A percentile compares a stretch with the other conserved stretches of the same genome.
Conservation (phyloP, 139 green algal species). For the Gonium pectorale region DNA sequence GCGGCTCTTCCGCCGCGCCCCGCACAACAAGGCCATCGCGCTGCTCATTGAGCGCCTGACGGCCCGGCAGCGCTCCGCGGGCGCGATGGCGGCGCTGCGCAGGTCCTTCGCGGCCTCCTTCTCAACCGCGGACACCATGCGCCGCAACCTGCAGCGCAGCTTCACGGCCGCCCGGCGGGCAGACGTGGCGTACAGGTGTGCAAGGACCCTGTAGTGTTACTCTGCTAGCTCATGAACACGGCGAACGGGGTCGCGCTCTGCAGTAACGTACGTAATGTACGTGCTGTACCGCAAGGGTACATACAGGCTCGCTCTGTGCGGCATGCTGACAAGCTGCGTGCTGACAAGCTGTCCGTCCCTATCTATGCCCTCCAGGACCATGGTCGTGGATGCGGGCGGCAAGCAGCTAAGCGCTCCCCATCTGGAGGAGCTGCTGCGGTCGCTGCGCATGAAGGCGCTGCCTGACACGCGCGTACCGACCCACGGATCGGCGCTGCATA, state of each 20-base stretch:
- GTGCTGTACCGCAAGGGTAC: not conserved
- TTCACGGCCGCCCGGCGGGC: not conserved
- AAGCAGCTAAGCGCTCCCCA: not conserved
- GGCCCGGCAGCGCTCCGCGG: not conserved
- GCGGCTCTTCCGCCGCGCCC: not conserved
- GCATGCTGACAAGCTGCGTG: not conserved
- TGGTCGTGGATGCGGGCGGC: not conserved
- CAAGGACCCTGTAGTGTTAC: too few species aligned
- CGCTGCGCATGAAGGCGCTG: too few species aligned
- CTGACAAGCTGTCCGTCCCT: not conserved
- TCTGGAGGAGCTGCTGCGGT: not conserved
- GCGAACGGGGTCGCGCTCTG: too few species aligned
- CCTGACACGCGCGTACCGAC: too few species aligned
- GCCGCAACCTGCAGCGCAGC: not conserved
- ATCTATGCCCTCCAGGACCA: not conserved
- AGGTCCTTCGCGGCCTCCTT: not conserved
- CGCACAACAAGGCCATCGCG: conserved; percentile 1
- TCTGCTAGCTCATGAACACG: too few species aligned
- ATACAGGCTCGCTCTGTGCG: not conserved
- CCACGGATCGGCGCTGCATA: too few species aligned
- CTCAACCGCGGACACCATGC: not conserved
- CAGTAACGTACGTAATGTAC: too few species aligned
- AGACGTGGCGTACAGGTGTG: conserved; percentile 10
- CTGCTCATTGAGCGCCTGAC: not conserved
- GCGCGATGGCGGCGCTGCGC: not conserved